Conservation (phyloP, 495 filamentous ascomycete genomes). For the Talaromyces ruber region DNA sequence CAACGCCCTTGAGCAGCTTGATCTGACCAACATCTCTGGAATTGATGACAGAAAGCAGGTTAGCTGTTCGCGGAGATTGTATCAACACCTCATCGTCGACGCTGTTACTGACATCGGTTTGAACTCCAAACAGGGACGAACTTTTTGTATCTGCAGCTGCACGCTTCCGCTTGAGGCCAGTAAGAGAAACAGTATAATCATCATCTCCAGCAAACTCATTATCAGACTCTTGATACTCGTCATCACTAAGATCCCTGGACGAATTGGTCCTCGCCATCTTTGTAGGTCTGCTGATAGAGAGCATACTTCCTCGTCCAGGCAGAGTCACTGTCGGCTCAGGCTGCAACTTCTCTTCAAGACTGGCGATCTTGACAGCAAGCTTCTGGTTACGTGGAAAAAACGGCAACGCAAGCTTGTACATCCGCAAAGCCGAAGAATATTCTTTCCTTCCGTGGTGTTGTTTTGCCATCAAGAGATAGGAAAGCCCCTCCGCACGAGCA, state of each 20-base stretch:
- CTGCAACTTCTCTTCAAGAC: slow-evolving; percentile 51
- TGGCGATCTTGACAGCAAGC: slow-evolving; percentile 66
- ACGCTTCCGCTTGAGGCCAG: slow-evolving; percentile 31
- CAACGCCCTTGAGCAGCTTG: slow-evolving; percentile 57
- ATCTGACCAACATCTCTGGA: slow-evolving; percentile 64
- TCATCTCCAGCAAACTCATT: slow-evolving; percentile 21
- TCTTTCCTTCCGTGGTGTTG: slow-evolving; percentile 82
- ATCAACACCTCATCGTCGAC: slow-evolving; percentile 16
- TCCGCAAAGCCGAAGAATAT: slow-evolving; percentile 65
- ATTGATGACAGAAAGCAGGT: slow-evolving; percentile 79
- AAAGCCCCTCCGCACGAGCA: slow-evolving; percentile 67
- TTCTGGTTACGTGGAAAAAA: slow-evolving; percentile 86
- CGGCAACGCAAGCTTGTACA: slow-evolving; percentile 77
- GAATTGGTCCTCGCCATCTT: slow-evolving; percentile 20
- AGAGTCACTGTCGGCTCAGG: slow-evolving; percentile 7
- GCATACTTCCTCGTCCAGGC: slow-evolving; percentile 27
- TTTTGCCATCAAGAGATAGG: slow-evolving; percentile 80
- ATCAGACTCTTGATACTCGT: slow-evolving; percentile 16
- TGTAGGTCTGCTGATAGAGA: slow-evolving; percentile 29
- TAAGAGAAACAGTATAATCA: slow-evolving; percentile 23
- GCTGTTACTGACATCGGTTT: slow-evolving; percentile 9
- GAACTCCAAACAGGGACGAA: slow-evolving; percentile 10
- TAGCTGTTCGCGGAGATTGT: slow-evolving; percentile 58
- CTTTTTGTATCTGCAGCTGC: slow-evolving; percentile 21
- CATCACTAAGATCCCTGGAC: slow-evolving; percentile 26